Conservation (phyloP, 1,139 yeast species). For the Candida glucosophila region DNA sequence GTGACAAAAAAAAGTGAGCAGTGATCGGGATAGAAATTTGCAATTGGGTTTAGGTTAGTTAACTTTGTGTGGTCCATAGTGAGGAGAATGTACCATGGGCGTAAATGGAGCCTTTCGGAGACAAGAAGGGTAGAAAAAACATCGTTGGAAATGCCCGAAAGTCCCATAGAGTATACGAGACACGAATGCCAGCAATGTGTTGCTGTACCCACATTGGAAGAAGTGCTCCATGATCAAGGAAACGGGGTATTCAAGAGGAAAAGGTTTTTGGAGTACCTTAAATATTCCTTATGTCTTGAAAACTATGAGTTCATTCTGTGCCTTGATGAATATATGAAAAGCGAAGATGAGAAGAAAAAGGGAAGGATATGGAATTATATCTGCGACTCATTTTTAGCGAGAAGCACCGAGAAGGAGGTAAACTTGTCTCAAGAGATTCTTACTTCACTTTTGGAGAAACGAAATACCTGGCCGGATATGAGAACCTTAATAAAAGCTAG, state of each 20-base stretch:
- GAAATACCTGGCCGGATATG: conserved; percentile 9
- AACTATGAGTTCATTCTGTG: conserved; percentile 27
- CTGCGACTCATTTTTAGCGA: conserved; percentile 16
- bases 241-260: conserved; percentile 13
- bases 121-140: too few species aligned
- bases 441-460: conserved; percentile 7
- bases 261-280: conserved; percentile 19
- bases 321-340: conserved; percentile 15
- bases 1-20: too few species aligned
- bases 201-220: conserved; percentile 15
- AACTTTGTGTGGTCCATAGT: too few species aligned
- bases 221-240: conserved; percentile 10
- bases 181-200: not conserved
- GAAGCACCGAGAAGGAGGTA: conserved; percentile 24
- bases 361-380: conserved; percentile 18
- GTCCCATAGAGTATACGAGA: too few species aligned
- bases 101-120: too few species aligned
- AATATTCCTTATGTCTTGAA: conserved; percentile 26
- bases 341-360: conserved; percentile 9
- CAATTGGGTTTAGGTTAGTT: too few species aligned
- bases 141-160: too few species aligned
- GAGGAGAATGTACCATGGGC: too few species aligned
- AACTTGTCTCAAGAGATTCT: conserved; percentile 21
- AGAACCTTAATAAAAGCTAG: conserved; percentile 12
- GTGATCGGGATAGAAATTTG: too few species aligned